Evolutionary conservation across 208 protist species (phyloP), one percentile per base, ranked within the genome.

Genomic region (Blechomonas ayalai): DNA sequence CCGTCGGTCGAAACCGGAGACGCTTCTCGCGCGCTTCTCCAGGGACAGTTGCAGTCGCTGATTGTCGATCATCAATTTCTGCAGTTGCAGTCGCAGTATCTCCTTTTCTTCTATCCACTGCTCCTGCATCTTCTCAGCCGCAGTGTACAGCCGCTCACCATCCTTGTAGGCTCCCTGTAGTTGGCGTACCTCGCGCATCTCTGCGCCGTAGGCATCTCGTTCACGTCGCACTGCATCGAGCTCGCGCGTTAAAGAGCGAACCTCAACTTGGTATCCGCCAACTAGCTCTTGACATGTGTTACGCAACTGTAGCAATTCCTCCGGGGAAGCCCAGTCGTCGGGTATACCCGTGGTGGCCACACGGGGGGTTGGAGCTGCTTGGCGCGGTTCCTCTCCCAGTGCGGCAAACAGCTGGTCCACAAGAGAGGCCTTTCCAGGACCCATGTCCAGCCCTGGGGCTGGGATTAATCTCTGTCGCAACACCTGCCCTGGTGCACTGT

Each of bases 301-400:
- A 2, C 69, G 82, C 38, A 90, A 42, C 52, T 82, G 73, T 42
- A 75, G 60, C 32, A 90, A 67, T 52, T 90, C 82, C 13, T 52
- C 28, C 7, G 82, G 82, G 1, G 82, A 90, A 16, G 82, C 82
- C 82, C 82, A 90, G 51, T 83, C 45, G 27, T 69, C 46, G 47
- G 40, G 10, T n/a, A 13, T 13, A 13, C 13, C 31, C 10, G n/a
- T n/a, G n/a, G n/a, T n/a, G n/a, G n/a, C n/a, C n/a, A n/a, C n/a
- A n/a, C n/a, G n/a, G n/a, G n/a, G n/a, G n/a, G n/a, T n/a, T n/a
- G n/a, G n/a, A n/a, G n/a, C n/a, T n/a, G n/a, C n/a, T n/a, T n/a
- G n/a, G n/a, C n/a, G n/a, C n/a, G n/a, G n/a, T n/a, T n/a, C n/a
- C n/a, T n/a, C n/a, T n/a, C n/a, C n/a, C n/a, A n/a, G n/a, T n/a